Evolutionary conservation across 1,284 basidiomycete genomes (phyloP).

Genomic region (Gomphus sp.): DNA sequence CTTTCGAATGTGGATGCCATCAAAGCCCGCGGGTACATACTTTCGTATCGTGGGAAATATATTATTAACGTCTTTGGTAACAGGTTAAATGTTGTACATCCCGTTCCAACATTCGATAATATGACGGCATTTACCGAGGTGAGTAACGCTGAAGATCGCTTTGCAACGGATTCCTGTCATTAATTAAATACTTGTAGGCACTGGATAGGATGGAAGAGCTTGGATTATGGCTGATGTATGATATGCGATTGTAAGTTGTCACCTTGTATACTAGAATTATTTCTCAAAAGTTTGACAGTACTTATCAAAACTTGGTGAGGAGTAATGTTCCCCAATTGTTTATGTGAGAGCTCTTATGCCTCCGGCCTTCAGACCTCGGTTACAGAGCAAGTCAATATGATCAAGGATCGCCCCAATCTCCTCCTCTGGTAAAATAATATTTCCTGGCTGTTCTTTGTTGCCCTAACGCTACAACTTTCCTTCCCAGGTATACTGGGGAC

Average conservation of each 20-base stretch:
- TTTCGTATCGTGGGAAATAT: not conserved
- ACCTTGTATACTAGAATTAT: not conserved
- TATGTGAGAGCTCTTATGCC: not conserved
- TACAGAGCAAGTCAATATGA: constrained; percentile 52
- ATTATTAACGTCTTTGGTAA: not conserved
- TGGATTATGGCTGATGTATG: constrained; percentile 68
- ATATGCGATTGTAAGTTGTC: constrained; percentile 56
- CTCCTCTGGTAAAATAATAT: constrained; percentile 46
- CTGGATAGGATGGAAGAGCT: constrained; percentile 62
- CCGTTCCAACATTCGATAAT: constrained; percentile 54
- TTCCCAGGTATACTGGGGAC: constrained; percentile 54
- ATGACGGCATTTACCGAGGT: constrained; percentile 45
- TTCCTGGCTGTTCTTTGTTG: not conserved
- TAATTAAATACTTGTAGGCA: not conserved
- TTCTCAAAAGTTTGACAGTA: not conserved
- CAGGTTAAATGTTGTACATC: constrained; percentile 38
- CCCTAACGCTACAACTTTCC: not conserved
- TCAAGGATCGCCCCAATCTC: constrained; percentile 58
- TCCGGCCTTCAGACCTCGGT: constrained; percentile 32
- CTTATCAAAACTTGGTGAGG: constrained; percentile 8
- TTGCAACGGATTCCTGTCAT: not conserved
- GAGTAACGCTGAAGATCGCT: not conserved
- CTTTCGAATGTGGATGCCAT: constrained; percentile 47
- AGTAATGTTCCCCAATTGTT: not conserved
- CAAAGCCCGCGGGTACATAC: constrained; percentile 47